These are phyloP conservation scores for Trichosphaerium sp. DNA, from an alignment of 78 protist genomes.

Conservation along the genomic window DNA sequence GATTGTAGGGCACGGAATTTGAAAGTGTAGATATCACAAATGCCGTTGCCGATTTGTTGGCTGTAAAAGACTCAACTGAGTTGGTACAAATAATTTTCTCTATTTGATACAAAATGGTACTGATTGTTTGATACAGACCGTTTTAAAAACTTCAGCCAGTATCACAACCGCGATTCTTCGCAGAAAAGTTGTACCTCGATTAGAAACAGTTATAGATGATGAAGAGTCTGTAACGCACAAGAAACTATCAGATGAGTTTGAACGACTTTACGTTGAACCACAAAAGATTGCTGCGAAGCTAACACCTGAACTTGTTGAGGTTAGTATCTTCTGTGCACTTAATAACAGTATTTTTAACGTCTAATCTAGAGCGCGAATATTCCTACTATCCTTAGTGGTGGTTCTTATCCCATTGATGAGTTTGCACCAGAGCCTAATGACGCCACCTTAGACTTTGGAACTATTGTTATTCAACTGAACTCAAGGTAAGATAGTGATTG, in stretches of 20 bases:
- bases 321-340: no score
- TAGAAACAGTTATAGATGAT: slow-evolving; percentile 39
- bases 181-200: slow-evolving; percentile 6
- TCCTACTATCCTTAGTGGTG: slow-evolving; percentile 77
- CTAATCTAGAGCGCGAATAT: no score
- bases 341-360: no score
- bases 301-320: neutral
- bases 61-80: slow-evolving; percentile 34
- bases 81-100: no score
- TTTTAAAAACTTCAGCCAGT: slow-evolving; percentile 15
- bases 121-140: neutral
- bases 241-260: slow-evolving; percentile 6
- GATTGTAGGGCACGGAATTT: neutral
- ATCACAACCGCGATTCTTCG: slow-evolving; percentile 21
- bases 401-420: slow-evolving; percentile 30
- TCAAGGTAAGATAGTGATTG: no score
- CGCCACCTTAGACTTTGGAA: slow-evolving; percentile 26
- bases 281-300: slow-evolving; percentile 17
- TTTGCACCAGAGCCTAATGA: slow-evolving; percentile 20
- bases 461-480: slow-evolving; percentile 55
- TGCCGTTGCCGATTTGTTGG: slow-evolving; percentile 20
- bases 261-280: slow-evolving; percentile 13
- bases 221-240: slow-evolving; percentile 20
- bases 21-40: slow-evolving; percentile 13
- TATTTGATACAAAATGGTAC: neutral